Evolutionary conservation across 2,329 filamentous ascomycete species (phyloP).

Genomic region (Pseudogymnoascus sp.): DNA sequence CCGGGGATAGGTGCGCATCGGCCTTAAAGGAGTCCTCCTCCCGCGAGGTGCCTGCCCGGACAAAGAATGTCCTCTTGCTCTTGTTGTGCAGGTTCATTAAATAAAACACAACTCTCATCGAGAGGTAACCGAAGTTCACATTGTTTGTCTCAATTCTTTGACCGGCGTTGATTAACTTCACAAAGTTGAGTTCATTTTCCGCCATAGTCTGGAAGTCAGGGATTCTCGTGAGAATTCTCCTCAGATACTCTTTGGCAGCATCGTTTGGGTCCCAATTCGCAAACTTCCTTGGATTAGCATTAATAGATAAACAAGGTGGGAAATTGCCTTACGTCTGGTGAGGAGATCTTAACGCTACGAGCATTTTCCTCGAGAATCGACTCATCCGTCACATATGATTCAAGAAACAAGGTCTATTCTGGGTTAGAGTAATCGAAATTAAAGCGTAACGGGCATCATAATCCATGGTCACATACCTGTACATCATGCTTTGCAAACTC

Average conservation of each 20-base stretch:
- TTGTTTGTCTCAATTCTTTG: conserved; percentile 93
- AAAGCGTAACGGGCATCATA: neutral
- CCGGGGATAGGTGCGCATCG: conserved; percentile 73
- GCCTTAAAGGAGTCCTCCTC: conserved; percentile 88
- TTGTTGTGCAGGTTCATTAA: conserved; percentile 97
- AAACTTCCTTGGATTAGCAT: conserved; percentile 49
- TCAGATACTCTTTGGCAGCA: conserved; percentile 83
- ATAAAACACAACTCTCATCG: conserved; percentile 96
- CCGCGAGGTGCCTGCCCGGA: conserved; percentile 73
- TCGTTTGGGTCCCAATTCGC: conserved; percentile 85
- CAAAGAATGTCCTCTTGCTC: conserved; percentile 86
- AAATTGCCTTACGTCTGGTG: conserved; percentile 63
- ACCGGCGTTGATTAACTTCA: conserved; percentile 99
- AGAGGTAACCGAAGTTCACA: conserved; percentile 90
- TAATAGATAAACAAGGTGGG: neutral
- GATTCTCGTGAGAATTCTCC: conserved; percentile 83
- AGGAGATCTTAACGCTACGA: conserved; percentile 93
- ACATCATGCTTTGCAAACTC: conserved; percentile 98
- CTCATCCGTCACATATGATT: conserved; percentile 90
- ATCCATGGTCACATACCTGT: conserved; percentile 44
- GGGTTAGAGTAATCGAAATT: neutral
- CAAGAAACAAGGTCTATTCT: conserved; percentile 83
- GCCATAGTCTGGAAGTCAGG: conserved; percentile 96
- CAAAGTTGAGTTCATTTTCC: conserved; percentile 87
- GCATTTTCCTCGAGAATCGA: conserved; percentile 94